A percentile compares a stretch with the other conserved stretches of the same genome.
These are phyloP conservation scores for Candida ipomoeae DNA, from an alignment of 805 yeast species.

Conservation along the genomic window DNA sequence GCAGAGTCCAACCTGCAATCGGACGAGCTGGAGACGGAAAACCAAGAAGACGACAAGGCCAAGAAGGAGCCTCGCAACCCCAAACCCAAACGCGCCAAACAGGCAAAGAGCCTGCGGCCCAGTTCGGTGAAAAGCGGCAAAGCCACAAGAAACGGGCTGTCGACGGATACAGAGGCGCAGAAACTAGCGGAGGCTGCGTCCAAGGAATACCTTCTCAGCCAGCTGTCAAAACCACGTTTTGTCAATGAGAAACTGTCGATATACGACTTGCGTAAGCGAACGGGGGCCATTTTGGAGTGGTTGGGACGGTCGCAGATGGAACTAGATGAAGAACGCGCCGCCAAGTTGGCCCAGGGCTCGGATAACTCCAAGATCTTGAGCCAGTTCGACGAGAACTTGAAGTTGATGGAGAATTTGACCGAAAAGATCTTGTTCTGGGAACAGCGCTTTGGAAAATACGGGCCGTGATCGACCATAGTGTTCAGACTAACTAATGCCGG, in stretches of 20 bases:
- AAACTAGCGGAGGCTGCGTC: conserved; percentile 9
- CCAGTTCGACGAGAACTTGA: conserved; percentile 54
- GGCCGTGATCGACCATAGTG: conserved; percentile 23
- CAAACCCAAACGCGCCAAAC: conserved; percentile 5
- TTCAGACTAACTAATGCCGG: background rate
- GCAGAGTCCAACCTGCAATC: conserved; percentile 6
- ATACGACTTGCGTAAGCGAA: conserved; percentile 81
- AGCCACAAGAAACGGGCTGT: background rate
- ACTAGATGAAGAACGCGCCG: conserved; percentile 54
- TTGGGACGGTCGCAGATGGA: conserved; percentile 84
- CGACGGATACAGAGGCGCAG: conserved; percentile 3
- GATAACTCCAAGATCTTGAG: conserved; percentile 6
- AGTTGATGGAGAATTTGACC: conserved; percentile 69
- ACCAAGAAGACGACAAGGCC: conserved; percentile 7
- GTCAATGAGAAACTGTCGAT: conserved; percentile 74
- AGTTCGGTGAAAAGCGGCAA: background rate
- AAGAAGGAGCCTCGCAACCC: conserved; percentile 10
- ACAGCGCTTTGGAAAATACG: conserved; percentile 55
- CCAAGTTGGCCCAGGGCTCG: conserved; percentile 9
- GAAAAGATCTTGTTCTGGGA: conserved; percentile 76
- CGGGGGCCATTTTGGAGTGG: conserved; percentile 88
- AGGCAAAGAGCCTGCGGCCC: conserved; percentile 7
- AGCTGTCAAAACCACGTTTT: conserved; percentile 76
- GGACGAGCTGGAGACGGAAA: conserved; percentile 1
- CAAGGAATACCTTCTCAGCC: conserved; percentile 51